Evolutionary conservation across 176 grass and related monocot genomes (phyloP), one percentile per base, ranked within the genome.

Genomic region (Triticum urartu): DNA sequence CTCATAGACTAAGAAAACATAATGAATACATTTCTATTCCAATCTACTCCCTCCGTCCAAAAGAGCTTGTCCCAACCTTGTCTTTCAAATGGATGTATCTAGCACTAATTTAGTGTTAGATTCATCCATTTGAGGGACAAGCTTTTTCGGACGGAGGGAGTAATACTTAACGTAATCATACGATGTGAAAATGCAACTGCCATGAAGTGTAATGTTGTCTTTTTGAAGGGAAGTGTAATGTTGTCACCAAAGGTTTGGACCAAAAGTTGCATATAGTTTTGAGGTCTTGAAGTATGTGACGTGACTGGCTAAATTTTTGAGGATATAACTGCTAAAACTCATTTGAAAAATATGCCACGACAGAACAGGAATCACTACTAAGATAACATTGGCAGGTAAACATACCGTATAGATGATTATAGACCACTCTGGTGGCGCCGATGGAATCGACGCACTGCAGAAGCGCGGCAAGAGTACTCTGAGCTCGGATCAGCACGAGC

Each of bases 381-480:
- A 56, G 17, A 18, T 56, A 18, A 66, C 40, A 83, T 78, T 38
- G 77, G 68, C 18, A 20, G 58, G 25, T 88, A 76, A 59, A 32
- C 64, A 73, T 87, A 98, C 93, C 93, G 64, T 98, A 98, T 20
- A 98, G 89, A 93, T 89, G 91, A 54, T 98, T 98, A 73, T 95
- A 98, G 25, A 95, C 83, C 45, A 98, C 86, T 83, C 86, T 91
- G 52, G 89, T 93, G 36, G 95, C 95, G 15, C 91, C 84, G 65
- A 83, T 30, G 5, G 89, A 87, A 56, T 58, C 62, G 15, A 91
- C 74, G n/a, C 95, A 98, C 22, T 90, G 74, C 63, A 90, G 81
- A 88, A 98, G 95, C 5, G 89, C 86, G 6, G 86, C 70, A 21
- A 98, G 86, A 64, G 91, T 86, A 39, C 76, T 93, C 18, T 97